Evolutionary conservation across 768 basidiomycete genomes (phyloP).

Genomic region (Kwoniella dendrophila): DNA sequence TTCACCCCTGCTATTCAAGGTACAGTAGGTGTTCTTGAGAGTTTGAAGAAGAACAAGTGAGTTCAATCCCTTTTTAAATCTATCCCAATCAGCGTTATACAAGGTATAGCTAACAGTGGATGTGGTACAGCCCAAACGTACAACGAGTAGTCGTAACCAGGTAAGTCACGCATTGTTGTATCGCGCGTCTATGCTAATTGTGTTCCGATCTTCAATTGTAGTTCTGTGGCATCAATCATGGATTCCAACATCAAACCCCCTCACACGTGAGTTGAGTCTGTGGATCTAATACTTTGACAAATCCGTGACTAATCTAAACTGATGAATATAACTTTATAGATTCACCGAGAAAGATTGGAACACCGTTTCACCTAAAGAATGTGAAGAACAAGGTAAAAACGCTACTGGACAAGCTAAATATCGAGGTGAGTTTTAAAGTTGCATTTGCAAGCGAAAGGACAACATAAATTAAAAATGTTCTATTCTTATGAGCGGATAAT

Average conservation of each 20-base stretch:
- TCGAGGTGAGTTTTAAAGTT: conserved; percentile 15
- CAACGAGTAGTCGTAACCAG: conserved; percentile 74
- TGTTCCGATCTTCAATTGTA: too few species aligned
- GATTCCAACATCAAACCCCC: conserved; percentile 55
- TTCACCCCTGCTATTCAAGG: conserved; percentile 74
- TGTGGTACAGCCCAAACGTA: conserved; percentile 57
- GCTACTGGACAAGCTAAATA: conserved; percentile 26
- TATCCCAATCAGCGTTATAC: neutral
- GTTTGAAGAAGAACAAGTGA: conserved; percentile 64
- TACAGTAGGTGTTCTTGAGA: conserved; percentile 66
- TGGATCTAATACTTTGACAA: neutral
- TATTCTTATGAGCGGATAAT: too few species aligned
- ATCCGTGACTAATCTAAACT: neutral
- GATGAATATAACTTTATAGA: conserved; percentile 5
- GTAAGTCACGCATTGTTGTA: too few species aligned
- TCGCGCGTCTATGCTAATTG: too few species aligned
- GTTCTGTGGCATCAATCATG: conserved; percentile 35
- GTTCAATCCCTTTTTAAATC: neutral
- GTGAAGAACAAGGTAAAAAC: conserved; percentile 33
- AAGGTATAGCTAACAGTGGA: neutral
- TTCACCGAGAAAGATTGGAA: conserved; percentile 51
- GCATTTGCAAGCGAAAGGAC: neutral
- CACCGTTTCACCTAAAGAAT: conserved; percentile 13
- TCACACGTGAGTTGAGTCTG: conserved; percentile 15
- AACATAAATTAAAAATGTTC: too few species aligned